Evolutionary conservation across 1,139 yeast species (phyloP).

Genomic region (Hansenula sp.): DNA sequence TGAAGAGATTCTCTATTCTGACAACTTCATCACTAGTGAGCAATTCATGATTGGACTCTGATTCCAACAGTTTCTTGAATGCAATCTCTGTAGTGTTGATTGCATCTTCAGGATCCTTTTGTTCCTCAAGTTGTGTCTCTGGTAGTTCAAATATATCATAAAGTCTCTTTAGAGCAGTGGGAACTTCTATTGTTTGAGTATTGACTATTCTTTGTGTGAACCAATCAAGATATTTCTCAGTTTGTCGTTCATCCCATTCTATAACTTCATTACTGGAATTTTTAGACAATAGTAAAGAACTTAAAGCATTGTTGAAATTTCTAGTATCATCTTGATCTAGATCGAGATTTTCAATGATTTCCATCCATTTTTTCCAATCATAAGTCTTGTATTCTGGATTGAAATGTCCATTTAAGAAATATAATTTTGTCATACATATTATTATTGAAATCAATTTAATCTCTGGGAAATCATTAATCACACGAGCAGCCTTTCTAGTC

Average conservation of each 20-base stretch:
- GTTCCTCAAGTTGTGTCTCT: too few species aligned
- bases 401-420: conserved; percentile 5
- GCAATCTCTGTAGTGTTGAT: background rate
- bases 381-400: background rate
- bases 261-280: conserved; percentile 24
- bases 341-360: conserved; percentile 2
- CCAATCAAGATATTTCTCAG: conserved; percentile 42
- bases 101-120: too few species aligned
- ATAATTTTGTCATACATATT: conserved; percentile 13
- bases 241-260: conserved; percentile 36
- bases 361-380: conserved; percentile 12
- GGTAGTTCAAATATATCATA: conserved; percentile 30
- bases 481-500: background rate
- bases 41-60: background rate
- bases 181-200: background rate
- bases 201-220: conserved; percentile 31
- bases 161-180: conserved; percentile 25
- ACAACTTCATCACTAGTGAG: background rate
- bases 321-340: conserved; percentile 2
- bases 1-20: conserved; percentile 2
- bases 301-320: conserved; percentile 6
- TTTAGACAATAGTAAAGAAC: conserved; percentile 4
- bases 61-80: background rate
- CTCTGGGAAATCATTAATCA: conserved; percentile 15
- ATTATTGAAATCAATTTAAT: conserved; percentile 9